Evolutionary conservation across 176 grass and related monocot species (phyloP).

Genomic region (Eragrostis curvula): DNA sequence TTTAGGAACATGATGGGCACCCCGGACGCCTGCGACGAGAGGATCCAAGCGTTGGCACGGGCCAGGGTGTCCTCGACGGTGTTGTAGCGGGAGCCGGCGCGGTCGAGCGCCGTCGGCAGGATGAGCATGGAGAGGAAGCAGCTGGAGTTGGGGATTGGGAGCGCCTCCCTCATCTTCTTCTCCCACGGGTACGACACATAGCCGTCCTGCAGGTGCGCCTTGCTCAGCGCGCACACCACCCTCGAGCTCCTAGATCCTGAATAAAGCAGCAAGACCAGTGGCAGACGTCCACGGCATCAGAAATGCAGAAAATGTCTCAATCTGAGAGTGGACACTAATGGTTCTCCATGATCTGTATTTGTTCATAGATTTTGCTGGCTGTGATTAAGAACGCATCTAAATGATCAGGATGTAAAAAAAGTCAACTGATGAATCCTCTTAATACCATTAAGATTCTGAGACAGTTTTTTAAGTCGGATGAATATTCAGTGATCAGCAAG

Average conservation of each 20-base stretch:
- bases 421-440: constrained; percentile 12
- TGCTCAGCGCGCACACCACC: constrained; percentile 85
- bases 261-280: not conserved
- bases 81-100: constrained; percentile 68
- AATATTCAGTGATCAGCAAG: constrained; percentile 28
- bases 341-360: not conserved
- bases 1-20: constrained; percentile 89
- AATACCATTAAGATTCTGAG: not conserved
- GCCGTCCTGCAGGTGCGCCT: constrained; percentile 87
- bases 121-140: constrained; percentile 87
- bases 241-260: constrained; percentile 82
- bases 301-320: not conserved
- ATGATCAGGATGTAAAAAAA: not conserved
- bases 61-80: constrained; percentile 86
- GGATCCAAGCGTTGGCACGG: constrained; percentile 82
- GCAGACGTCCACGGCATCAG: not conserved
- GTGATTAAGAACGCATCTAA: not conserved
- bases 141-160: constrained; percentile 72
- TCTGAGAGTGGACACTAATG: not conserved
- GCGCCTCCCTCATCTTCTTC: constrained; percentile 88
- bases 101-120: constrained; percentile 74
- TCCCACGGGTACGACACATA: constrained; percentile 93
- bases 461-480: not conserved
- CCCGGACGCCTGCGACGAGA: constrained; percentile 61
- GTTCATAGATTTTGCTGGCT: not conserved